Evolutionary conservation across 768 basidiomycete genomes (phyloP).

Genomic region (Pisolithus orientalis): DNA sequence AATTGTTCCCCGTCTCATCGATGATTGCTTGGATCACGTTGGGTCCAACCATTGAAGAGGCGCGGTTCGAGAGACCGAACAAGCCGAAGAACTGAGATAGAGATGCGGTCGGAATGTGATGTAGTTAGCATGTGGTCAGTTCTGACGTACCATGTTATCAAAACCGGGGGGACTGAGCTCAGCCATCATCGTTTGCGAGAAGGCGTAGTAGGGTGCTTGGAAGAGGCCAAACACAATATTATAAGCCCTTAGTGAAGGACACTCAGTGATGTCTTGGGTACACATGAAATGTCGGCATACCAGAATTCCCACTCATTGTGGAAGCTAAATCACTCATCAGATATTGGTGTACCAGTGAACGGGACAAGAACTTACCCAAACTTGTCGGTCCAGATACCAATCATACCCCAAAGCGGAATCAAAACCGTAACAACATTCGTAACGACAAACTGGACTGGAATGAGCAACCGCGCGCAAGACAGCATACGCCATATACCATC

Average conservation of each 20-base stretch:
- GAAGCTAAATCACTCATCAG: constrained; percentile 36
- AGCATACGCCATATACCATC: constrained; percentile 45
- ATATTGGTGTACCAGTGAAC: not conserved
- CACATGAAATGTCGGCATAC: constrained; percentile 27
- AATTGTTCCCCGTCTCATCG: constrained; percentile 61
- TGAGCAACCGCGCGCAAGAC: not conserved
- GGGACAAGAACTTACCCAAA: constrained; percentile 46
- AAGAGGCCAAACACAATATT: constrained; percentile 76
- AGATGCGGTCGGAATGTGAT: not conserved
- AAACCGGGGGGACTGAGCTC: constrained; percentile 85
- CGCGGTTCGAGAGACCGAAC: constrained; percentile 78
- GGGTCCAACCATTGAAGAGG: constrained; percentile 83
- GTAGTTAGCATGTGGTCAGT: not conserved
- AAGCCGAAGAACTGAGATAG: constrained; percentile 71
- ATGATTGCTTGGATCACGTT: constrained; percentile 85
- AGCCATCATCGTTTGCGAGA: constrained; percentile 84
- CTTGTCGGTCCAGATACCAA: constrained; percentile 74
- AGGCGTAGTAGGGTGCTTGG: constrained; percentile 85
- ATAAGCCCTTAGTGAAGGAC: constrained; percentile 52
- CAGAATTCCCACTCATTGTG: constrained; percentile 88
- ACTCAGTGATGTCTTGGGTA: not conserved
- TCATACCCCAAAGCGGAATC: constrained; percentile 83
- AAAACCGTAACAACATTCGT: constrained; percentile 73
- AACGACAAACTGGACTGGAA: constrained; percentile 52
- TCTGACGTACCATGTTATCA: constrained; percentile 58